Evolutionary conservation across 177 flowering plant species (phyloP).

Genomic region (Vitis hybrid): DNA sequence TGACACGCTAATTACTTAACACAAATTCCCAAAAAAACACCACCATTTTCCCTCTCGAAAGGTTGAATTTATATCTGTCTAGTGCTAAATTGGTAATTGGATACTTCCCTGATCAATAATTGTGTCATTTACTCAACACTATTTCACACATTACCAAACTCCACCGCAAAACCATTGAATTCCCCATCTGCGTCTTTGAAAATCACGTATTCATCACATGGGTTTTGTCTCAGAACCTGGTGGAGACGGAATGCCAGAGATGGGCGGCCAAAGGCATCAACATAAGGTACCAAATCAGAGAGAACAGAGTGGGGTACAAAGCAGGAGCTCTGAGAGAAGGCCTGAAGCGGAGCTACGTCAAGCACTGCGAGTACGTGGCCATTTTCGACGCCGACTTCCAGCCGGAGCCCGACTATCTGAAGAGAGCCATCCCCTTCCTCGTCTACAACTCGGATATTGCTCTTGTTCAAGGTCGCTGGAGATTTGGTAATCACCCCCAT

Average conservation of each 20-base stretch:
- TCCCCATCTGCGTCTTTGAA: no score
- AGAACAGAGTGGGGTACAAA: constrained; percentile 82
- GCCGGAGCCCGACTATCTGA: constrained; percentile 85
- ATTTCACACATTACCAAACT: no score
- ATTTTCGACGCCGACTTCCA: constrained; percentile 97
- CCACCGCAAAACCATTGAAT: no score
- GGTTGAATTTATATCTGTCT: no score
- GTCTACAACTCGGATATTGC: constrained; percentile 70
- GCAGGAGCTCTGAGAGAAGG: constrained; percentile 98
- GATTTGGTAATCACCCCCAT: constrained; percentile 61
- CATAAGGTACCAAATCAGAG: constrained; percentile 82
- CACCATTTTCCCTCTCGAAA: neutral
- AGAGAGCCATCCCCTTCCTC: constrained; percentile 80
- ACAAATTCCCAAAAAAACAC: constrained; percentile 5
- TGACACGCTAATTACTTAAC: no score
- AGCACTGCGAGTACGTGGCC: constrained; percentile 80
- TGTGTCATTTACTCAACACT: no score
- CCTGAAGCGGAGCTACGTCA: constrained; percentile 76
- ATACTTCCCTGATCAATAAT: no score
- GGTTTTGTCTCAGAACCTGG: constrained; percentile 59
- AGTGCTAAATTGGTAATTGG: no score
- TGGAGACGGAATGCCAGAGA: constrained; percentile 82
- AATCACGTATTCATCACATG: neutral
- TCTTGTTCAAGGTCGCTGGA: constrained; percentile 98
- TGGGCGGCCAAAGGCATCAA: constrained; percentile 94